Conservation (phyloP, 164 flowering plant species). For the Nymphaea colorata region DNA sequence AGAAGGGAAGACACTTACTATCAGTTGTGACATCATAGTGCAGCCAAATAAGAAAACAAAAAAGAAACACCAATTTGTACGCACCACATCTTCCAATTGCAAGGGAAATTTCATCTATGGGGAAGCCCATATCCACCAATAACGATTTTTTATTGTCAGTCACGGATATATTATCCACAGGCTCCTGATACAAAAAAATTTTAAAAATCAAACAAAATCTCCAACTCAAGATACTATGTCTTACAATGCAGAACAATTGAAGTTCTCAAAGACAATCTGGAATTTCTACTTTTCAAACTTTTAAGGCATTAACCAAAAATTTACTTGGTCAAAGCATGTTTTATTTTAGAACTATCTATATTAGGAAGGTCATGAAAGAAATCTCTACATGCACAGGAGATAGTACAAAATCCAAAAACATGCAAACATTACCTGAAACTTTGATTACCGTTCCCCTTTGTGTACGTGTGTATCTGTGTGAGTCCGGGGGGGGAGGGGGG, state of each 20-base stretch:
- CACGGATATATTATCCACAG: constrained; percentile 3
- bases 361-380: not conserved
- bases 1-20: constrained; percentile 9
- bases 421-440: not conserved
- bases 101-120: not conserved
- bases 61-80: not conserved
- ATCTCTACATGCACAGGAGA: not conserved
- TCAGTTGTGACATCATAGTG: constrained; percentile 3
- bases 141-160: constrained; percentile 3
- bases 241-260: not conserved
- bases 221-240: not conserved
- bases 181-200: constrained; percentile 3
- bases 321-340: not conserved
- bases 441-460: too few species aligned
- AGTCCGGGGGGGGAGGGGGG: too few species aligned
- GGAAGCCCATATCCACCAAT: constrained; percentile 2
- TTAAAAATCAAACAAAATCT: not conserved
- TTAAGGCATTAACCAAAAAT: not conserved
- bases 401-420: not conserved
- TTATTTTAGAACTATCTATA: too few species aligned
- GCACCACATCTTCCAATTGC: constrained; percentile 1
- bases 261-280: not conserved
- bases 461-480: too few species aligned
- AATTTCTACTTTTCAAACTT: not conserved
- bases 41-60: constrained; percentile 10